Evolutionary conservation across 2,329 filamentous ascomycete genomes (phyloP).

Genomic region (Basipetospora chlamydospora): DNA sequence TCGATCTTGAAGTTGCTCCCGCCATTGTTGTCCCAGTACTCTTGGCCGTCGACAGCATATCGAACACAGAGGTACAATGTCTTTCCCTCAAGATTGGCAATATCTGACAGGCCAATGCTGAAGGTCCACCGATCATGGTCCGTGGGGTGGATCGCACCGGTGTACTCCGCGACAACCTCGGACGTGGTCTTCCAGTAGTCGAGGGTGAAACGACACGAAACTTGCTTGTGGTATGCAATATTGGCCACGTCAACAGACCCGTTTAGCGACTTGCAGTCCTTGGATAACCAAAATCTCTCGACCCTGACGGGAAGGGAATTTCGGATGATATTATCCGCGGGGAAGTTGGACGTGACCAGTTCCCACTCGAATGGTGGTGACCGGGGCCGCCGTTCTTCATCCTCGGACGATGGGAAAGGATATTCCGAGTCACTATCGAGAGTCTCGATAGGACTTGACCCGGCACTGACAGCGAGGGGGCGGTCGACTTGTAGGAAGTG

Average conservation of each 20-base stretch:
- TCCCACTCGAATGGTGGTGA: constrained; percentile 66
- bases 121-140: constrained; percentile 85
- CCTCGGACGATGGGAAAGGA: constrained; percentile 44
- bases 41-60: constrained; percentile 69
- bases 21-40: constrained; percentile 92
- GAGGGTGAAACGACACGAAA: constrained; percentile 86
- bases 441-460: constrained; percentile 77
- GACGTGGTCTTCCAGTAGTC: constrained; percentile 99
- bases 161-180: constrained; percentile 80
- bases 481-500: constrained; percentile 91
- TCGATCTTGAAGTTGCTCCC: constrained; percentile 84
- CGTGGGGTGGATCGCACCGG: constrained; percentile 55
- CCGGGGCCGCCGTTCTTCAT: constrained; percentile 12
- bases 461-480: constrained; percentile 88
- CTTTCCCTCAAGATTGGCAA: constrained; percentile 82
- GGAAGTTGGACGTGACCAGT: constrained; percentile 73
- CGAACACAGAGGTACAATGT: constrained; percentile 85
- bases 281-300: constrained; percentile 75
- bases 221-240: constrained; percentile 73
- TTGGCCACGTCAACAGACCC: constrained; percentile 79
- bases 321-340: constrained; percentile 42
- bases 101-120: constrained; percentile 81
- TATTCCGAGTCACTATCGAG: constrained; percentile 84
- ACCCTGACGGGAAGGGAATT: constrained; percentile 57
- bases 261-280: constrained; percentile 73